Evolutionary conservation across 768 basidiomycete genomes (phyloP), one percentile per base, ranked within the genome.

Genomic region (Rhodotorula graminis): DNA sequence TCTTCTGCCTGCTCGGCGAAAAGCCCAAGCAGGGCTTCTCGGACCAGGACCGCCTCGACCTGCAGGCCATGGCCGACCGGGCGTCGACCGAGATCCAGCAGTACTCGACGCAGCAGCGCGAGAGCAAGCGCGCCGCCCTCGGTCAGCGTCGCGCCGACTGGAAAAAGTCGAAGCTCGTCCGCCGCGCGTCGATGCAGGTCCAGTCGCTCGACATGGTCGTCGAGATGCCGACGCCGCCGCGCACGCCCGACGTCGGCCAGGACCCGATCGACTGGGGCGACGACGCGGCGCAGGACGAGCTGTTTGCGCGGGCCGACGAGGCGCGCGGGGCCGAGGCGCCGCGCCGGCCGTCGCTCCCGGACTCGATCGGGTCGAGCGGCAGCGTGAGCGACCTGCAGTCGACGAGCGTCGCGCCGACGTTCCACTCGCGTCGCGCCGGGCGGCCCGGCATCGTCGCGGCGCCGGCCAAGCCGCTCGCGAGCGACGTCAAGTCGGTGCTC

Each of bases 1-100:
- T 75, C 18, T 70, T 72, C 58, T 72, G 74, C 65, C 47, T 75
- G 10, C 65, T 75, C 61, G 74, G 71, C 65, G 53, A 64, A 55
- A 55, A 47, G 19, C 61, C 74, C 0, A 68, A 71, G 4, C 8
- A 47, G 0, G 14, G 10, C 37, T 75, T 75, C 44, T 37, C 44
- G 18, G 31, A 44, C 10, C 29, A 69, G 62, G 74, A 75, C 7
- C 70, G 62, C 14, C 47, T 29, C 31, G 57, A 70, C 29, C 61
- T 75, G 31, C 57, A 61, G 25, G 57, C 56, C 33, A 59, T 72
- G 57, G 74, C 71, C 18, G 71, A 70, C 56, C 18, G 63, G 27
- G 74, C 71, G 2, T 63, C 57, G 49, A 23, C 6, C 46, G 71
- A 75, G 74, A 72, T 75, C 31, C 61, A 57, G 33, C 44, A 47